These are phyloP conservation scores for Saccharomycopsis capsularis DNA, from an alignment of 805 yeast species.

Conservation along the genomic window DNA sequence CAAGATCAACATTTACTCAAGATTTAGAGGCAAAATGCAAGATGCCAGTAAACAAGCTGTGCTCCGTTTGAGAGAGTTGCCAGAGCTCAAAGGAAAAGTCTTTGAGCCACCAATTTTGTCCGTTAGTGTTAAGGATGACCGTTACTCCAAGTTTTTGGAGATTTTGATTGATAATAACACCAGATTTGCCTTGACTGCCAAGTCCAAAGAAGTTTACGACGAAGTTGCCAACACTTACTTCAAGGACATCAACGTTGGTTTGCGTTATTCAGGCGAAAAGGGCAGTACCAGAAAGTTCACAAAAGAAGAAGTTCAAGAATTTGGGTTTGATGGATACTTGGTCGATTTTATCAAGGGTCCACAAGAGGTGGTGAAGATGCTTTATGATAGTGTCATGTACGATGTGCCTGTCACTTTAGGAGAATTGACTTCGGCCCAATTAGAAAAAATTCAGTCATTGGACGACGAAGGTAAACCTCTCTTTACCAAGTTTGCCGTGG, in stretches of 20 bases:
- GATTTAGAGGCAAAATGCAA: slow-evolving; percentile 24
- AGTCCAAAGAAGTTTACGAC: slow-evolving; percentile 42
- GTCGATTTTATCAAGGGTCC: slow-evolving; percentile 73
- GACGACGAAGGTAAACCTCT: slow-evolving; percentile 35
- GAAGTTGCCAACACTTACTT: slow-evolving; percentile 38
- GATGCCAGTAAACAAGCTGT: slow-evolving; percentile 31
- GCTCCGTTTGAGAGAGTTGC: slow-evolving; percentile 30
- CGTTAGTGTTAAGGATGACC: slow-evolving; percentile 44
- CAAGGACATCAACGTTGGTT: slow-evolving; percentile 43
- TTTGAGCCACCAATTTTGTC: slow-evolving; percentile 72
- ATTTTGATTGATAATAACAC: slow-evolving; percentile 48
- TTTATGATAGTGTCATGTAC: slow-evolving; percentile 40
- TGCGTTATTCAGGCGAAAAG: slow-evolving; percentile 39
- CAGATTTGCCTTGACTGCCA: slow-evolving; percentile 57
- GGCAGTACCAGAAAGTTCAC: slow-evolving; percentile 25
- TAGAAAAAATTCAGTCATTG: slow-evolving; percentile 32
- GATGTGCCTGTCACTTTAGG: slow-evolving; percentile 55
- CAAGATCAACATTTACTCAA: slow-evolving; percentile 41
- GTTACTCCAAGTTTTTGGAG: slow-evolving; percentile 50
- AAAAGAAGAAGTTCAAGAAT: slow-evolving; percentile 31
- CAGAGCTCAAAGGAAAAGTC: slow-evolving; percentile 36
- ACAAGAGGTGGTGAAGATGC: slow-evolving; percentile 58
- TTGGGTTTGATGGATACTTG: slow-evolving; percentile 78
- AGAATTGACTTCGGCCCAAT: slow-evolving; percentile 37
- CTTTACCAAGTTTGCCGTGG: slow-evolving; percentile 55